These are phyloP conservation scores for Dictyostelium purpureum DNA, from an alignment of 78 protist species.

Conservation along the genomic window DNA sequence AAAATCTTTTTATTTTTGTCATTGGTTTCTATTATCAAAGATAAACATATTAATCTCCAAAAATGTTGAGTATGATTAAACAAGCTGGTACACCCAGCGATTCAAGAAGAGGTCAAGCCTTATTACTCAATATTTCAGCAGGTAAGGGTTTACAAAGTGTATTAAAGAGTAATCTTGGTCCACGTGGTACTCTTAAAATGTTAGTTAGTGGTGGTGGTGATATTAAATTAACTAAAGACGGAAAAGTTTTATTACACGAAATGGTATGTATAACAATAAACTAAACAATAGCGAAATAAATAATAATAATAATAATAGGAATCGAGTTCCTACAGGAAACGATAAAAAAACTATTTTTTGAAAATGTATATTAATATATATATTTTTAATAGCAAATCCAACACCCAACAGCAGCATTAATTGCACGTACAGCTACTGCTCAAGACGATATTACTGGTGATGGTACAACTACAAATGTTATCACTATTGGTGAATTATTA, in stretches of 20 bases:
- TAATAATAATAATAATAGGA: too few species aligned
- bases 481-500: conserved; percentile 98
- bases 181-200: conserved; percentile 99
- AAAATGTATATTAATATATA: too few species aligned
- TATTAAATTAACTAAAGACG: conserved; percentile 99
- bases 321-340: too few species aligned
- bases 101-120: conserved; percentile 72
- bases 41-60: too few species aligned
- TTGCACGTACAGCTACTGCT: conserved; percentile 99
- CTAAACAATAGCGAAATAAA: too few species aligned
- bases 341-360: too few species aligned
- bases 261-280: too few species aligned
- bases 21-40: too few species aligned
- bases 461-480: conserved; percentile 98
- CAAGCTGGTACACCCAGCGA: conserved; percentile 69
- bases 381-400: conserved; percentile 99
- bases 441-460: conserved; percentile 99
- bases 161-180: conserved; percentile 98
- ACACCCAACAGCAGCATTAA: conserved; percentile 99
- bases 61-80: conserved; percentile 77
- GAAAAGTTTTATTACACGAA: conserved; percentile 96
- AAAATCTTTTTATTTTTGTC: too few species aligned
- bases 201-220: conserved; percentile 99
- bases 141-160: conserved; percentile 97
- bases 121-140: conserved; percentile 94